phyloP scores from a whole-genome alignment of 495 filamentous ascomycete species.

The Bryoglossum gracile region DNA sequence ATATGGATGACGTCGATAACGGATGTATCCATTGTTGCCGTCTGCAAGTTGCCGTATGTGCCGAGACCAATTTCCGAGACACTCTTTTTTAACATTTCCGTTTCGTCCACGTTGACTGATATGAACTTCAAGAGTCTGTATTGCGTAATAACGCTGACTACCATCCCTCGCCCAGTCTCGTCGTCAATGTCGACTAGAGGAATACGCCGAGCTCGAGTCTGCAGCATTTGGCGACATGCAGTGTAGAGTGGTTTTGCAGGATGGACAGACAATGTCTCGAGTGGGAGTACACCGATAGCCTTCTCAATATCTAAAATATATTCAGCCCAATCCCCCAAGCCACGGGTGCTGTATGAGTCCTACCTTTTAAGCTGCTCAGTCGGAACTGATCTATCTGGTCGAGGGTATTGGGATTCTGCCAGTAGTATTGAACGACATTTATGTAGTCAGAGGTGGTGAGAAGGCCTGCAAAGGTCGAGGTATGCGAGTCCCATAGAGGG shows the following conservation, averaged over 20 bases:
- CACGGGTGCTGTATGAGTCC: conserved; percentile 6
- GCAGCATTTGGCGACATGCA: conserved; percentile 89
- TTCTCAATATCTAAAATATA: conserved; percentile 73
- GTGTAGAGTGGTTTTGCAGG: conserved; percentile 87
- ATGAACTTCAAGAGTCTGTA: conserved; percentile 98
- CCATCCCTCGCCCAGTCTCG: conserved; percentile 86
- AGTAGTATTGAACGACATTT: conserved; percentile 99
- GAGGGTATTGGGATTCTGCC: conserved; percentile 90
- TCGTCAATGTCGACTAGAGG: conserved; percentile 91
- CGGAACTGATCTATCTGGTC: conserved; percentile 90
- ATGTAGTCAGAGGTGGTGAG: conserved; percentile 96
- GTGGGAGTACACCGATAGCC: conserved; percentile 80
- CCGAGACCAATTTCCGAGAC: conserved; percentile 80
- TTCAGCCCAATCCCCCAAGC: conserved; percentile 15
- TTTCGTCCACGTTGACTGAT: conserved; percentile 91
- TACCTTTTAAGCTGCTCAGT: conserved; percentile 86
- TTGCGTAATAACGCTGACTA: conserved; percentile 94
- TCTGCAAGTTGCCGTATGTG: conserved; percentile 72
- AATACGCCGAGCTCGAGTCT: conserved; percentile 86
- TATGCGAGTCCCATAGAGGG: conserved; percentile 93
- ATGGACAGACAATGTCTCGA: conserved; percentile 94
- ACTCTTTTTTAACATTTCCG: conserved; percentile 80
- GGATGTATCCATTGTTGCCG: conserved; percentile 82
- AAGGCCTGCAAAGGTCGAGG: conserved; percentile 87
- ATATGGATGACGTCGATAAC: conserved; percentile 95